Percentiles rank a stretch among this genome's conserved stretches.
Evolutionary conservation across 164 flowering plant species (phyloP).

Genomic region (Akebia trifoliata): DNA sequence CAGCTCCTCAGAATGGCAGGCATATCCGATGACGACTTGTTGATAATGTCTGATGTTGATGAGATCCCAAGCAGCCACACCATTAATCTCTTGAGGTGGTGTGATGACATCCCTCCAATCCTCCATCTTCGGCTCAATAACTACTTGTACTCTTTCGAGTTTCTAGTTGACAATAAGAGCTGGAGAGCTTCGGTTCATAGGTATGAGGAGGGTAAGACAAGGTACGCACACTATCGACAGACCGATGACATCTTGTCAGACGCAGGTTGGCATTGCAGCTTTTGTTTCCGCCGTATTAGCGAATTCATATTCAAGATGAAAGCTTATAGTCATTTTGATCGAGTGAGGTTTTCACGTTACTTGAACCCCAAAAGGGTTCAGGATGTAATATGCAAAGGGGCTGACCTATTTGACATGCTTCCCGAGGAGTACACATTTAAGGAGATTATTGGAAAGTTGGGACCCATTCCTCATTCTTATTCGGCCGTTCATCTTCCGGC

Average conservation of each 20-base stretch:
- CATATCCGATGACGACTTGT: conserved; percentile 75
- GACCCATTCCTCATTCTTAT: conserved; percentile 71
- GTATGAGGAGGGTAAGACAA: conserved; percentile 64
- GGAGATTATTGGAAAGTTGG: conserved; percentile 81
- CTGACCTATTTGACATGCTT: conserved; percentile 81
- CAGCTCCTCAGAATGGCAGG: conserved; percentile 76
- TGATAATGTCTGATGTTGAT: conserved; percentile 95
- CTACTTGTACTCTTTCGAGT: conserved; percentile 85
- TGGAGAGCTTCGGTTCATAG: conserved; percentile 89
- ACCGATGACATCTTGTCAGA: conserved; percentile 62
- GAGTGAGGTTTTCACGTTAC: conserved; percentile 72
- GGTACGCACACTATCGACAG: conserved; percentile 84
- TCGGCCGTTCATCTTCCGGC: conserved; percentile 89
- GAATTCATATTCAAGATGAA: conserved; percentile 91
- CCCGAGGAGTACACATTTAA: conserved; percentile 90
- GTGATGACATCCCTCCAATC: conserved; percentile 73
- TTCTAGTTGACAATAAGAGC: conserved; percentile 50
- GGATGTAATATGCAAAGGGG: conserved; percentile 70
- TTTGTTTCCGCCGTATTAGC: conserved; percentile 77
- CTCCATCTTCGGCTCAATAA: conserved; percentile 74
- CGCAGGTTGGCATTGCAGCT: conserved; percentile 97
- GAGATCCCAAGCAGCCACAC: conserved; percentile 91
- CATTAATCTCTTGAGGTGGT: conserved; percentile 81
- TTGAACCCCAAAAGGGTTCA: conserved; percentile 67
- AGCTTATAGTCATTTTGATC: conserved; percentile 85